Evolutionary conservation across 208 protist genomes (phyloP).

Genomic region (Crithidia brevicula): DNA sequence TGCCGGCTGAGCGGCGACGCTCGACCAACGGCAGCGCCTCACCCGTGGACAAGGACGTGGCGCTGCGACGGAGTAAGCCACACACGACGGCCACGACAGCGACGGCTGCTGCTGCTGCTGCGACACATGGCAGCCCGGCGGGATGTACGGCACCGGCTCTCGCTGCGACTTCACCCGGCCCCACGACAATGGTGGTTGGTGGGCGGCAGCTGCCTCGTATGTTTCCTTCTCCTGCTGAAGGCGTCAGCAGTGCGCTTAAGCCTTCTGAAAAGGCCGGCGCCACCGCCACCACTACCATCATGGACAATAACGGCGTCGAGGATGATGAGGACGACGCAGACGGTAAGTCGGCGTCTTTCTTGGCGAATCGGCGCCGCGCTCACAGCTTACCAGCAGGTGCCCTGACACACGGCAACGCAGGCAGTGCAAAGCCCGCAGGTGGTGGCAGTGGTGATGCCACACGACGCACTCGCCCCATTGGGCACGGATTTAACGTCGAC

Average conservation of each 20-base stretch:
- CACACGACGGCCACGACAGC: neutral
- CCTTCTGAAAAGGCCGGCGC: neutral
- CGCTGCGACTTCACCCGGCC: neutral
- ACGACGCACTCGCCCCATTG: neutral
- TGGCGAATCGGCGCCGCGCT: constrained; percentile 6
- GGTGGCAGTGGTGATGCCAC: neutral
- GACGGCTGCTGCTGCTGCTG: neutral
- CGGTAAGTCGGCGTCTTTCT: neutral
- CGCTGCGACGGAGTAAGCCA: neutral
- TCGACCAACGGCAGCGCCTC: neutral
- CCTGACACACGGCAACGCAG: neutral
- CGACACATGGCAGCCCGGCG: too few species aligned
- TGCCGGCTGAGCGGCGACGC: neutral
- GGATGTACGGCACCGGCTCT: neutral
- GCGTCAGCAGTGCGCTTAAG: neutral
- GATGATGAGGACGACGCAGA: neutral
- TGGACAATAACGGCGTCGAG: neutral
- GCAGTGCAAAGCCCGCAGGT: neutral
- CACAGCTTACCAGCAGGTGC: neutral
- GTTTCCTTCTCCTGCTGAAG: constrained; percentile 5
- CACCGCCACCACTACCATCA: neutral
- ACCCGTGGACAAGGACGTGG: neutral
- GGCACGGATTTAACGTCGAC: neutral
- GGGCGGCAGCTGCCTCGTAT: constrained; percentile 13
- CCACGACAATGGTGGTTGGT: constrained; percentile 1